Evolutionary conservation across 495 filamentous ascomycete genomes (phyloP).

Genomic region (Aspergillus sclerotioniger): DNA sequence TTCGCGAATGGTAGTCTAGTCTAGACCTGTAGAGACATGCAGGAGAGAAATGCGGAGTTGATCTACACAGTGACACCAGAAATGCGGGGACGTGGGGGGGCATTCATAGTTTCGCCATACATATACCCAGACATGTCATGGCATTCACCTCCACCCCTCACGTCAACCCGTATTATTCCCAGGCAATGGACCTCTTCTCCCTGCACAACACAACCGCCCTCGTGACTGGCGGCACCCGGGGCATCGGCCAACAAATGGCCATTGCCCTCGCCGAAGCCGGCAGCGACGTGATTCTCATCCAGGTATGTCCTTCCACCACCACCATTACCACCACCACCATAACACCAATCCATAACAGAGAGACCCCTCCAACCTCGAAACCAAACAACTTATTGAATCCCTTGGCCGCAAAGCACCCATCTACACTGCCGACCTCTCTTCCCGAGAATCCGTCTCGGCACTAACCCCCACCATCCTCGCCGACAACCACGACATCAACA

Average conservation of each 20-base stretch:
- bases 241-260: slow-evolving; percentile 8
- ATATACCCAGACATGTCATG: not conserved
- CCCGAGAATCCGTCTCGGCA: slow-evolving; percentile 49
- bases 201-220: slow-evolving; percentile 7
- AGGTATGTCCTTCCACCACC: slow-evolving; percentile 19
- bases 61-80: not conserved
- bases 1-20: slow-evolving; percentile 65
- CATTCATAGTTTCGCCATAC: not conserved
- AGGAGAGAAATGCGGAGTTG: not conserved
- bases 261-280: slow-evolving; percentile 12
- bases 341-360: not conserved
- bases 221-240: slow-evolving; percentile 9
- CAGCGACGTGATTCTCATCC: slow-evolving; percentile 51
- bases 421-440: slow-evolving; percentile 69
- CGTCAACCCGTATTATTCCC: no score
- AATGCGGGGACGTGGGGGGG: slow-evolving; percentile 2
- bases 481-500: slow-evolving; percentile 60
- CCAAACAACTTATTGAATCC: slow-evolving; percentile 30
- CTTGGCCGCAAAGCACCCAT: slow-evolving; percentile 66
- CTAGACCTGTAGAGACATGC: not conserved
- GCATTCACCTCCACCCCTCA: no score
- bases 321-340: not conserved
- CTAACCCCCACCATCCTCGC: slow-evolving; percentile 59
- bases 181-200: slow-evolving; percentile 9
- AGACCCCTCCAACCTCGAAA: slow-evolving; percentile 51